Percentiles rank a stretch among this genome's conserved stretches.
Evolutionary conservation across 495 filamentous ascomycete species (phyloP).

Genomic region (Melanomma pulvis-pyrius): DNA sequence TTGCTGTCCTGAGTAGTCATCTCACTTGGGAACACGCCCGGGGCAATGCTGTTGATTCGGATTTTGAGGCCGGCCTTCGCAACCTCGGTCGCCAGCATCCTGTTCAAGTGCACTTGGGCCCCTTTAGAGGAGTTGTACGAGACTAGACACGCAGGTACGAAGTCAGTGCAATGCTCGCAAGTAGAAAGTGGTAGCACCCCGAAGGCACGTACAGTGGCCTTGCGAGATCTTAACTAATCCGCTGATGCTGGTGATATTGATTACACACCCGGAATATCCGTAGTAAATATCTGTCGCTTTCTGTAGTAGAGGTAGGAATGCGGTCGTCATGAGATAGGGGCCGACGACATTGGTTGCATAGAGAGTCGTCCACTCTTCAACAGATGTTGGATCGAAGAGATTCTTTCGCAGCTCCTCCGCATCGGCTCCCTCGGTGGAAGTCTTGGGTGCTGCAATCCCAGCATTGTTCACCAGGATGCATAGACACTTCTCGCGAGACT

Average conservation of each 20-base stretch:
- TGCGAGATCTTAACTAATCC: slow-evolving; percentile 55
- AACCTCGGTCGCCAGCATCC: slow-evolving; percentile 58
- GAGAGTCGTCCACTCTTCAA: slow-evolving; percentile 52
- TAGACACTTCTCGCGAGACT: slow-evolving; percentile 33
- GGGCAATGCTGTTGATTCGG: slow-evolving; percentile 53
- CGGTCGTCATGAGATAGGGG: slow-evolving; percentile 54
- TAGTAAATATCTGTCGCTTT: slow-evolving; percentile 32
- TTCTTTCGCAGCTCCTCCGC: slow-evolving; percentile 57
- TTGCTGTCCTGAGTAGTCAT: slow-evolving; percentile 59
- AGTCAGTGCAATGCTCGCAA: neutral
- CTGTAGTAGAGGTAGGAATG: slow-evolving; percentile 34
- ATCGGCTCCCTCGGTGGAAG: slow-evolving; percentile 19
- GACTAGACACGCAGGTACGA: slow-evolving; percentile 24
- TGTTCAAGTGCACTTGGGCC: slow-evolving; percentile 57
- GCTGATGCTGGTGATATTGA: slow-evolving; percentile 45
- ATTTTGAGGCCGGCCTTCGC: slow-evolving; percentile 49
- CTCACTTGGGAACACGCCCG: slow-evolving; percentile 58
- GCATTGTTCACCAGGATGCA: slow-evolving; percentile 50
- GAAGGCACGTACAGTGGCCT: slow-evolving; percentile 45
- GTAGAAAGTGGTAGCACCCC: neutral
- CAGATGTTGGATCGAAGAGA: slow-evolving; percentile 56
- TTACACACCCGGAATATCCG: slow-evolving; percentile 30
- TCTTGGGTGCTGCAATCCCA: slow-evolving; percentile 40
- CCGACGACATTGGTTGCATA: slow-evolving; percentile 56
- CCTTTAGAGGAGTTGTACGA: slow-evolving; percentile 58